These are phyloP conservation scores for Corymbia citriodora DNA, from an alignment of 441 rosid genomes.

Conservation along the genomic window DNA sequence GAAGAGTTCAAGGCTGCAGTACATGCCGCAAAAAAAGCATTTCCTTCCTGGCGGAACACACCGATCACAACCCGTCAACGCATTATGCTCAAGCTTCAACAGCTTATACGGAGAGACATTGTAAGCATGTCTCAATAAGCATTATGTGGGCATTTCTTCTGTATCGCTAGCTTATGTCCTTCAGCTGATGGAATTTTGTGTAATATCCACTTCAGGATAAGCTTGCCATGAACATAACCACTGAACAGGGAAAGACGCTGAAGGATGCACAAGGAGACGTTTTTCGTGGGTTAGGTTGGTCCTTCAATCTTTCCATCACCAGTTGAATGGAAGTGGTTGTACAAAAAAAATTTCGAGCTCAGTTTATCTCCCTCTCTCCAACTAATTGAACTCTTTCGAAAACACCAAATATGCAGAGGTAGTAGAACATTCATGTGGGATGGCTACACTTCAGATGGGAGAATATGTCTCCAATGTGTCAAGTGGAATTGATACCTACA, in stretches of 20 bases:
- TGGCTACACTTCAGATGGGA: slow-evolving; percentile 92
- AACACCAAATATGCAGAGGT: slow-evolving; percentile 50
- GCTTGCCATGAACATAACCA: slow-evolving; percentile 79
- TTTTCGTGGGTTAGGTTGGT: slow-evolving; percentile 83
- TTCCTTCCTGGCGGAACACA: slow-evolving; percentile 77
- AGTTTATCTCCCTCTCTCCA: not conserved
- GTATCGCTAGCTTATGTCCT: not conserved
- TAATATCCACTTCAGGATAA: slow-evolving; percentile 45
- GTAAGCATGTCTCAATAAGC: slow-evolving; percentile 23
- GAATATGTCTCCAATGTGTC: slow-evolving; percentile 84
- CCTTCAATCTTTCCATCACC: not conserved
- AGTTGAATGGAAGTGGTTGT: not conserved
- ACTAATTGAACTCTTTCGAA: not conserved
- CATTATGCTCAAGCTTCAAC: slow-evolving; percentile 84
- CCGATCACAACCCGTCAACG: slow-evolving; percentile 85
- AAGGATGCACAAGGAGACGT: slow-evolving; percentile 96
- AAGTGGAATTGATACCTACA: slow-evolving; percentile 87
- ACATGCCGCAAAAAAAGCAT: slow-evolving; percentile 77
- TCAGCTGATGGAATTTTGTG: not conserved
- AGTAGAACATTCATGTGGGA: slow-evolving; percentile 95
- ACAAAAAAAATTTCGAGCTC: not conserved
- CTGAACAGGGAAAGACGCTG: slow-evolving; percentile 92
- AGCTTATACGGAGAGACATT: slow-evolving; percentile 80
- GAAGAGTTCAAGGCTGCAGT: slow-evolving; percentile 90
- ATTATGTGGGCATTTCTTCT: not conserved